phyloP scores from a whole-genome alignment of 2,329 filamentous ascomycete genomes.

The Paraconiothyrium brasiliense region DNA sequence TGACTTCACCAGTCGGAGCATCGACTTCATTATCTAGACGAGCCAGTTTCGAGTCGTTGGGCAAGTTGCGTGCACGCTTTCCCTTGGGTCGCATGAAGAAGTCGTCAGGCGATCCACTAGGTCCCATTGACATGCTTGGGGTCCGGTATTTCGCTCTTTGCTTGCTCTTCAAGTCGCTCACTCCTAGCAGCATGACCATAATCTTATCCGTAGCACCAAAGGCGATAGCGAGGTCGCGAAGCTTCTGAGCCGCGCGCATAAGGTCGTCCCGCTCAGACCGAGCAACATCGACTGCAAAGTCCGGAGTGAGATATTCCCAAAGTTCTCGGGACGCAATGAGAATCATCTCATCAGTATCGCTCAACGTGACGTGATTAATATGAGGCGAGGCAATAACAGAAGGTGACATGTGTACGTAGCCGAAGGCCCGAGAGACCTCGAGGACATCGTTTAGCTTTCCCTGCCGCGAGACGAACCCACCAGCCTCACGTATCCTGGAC shows the following conservation, averaged over 20 bases:
- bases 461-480: slow-evolving; percentile 94
- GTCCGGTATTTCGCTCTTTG: slow-evolving; percentile 79
- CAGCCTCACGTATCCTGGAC: slow-evolving; percentile 89
- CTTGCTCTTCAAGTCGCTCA: slow-evolving; percentile 87
- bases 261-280: slow-evolving; percentile 86
- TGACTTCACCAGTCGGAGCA: slow-evolving; percentile 87
- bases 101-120: slow-evolving; percentile 77
- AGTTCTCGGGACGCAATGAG: slow-evolving; percentile 90
- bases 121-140: slow-evolving; percentile 85
- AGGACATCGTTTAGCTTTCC: slow-evolving; percentile 92
- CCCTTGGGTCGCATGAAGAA: slow-evolving; percentile 70
- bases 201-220: slow-evolving; percentile 95
- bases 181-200: slow-evolving; percentile 98
- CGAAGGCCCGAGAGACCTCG: slow-evolving; percentile 92
- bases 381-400: slow-evolving; percentile 91
- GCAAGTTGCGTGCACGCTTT: slow-evolving; percentile 65
- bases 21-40: slow-evolving; percentile 90
- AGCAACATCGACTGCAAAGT: slow-evolving; percentile 90
- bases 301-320: slow-evolving; percentile 92
- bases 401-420: slow-evolving; percentile 91
- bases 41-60: slow-evolving; percentile 86
- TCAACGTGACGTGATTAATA: slow-evolving; percentile 78
- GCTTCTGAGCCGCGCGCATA: slow-evolving; percentile 94
- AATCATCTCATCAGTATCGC: slow-evolving; percentile 92
- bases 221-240: slow-evolving; percentile 92